Percentiles rank a stretch among this genome's conserved stretches.
These are phyloP conservation scores for Citrullus amarus DNA, from an alignment of 306 rosid species.

Conservation along the genomic window DNA sequence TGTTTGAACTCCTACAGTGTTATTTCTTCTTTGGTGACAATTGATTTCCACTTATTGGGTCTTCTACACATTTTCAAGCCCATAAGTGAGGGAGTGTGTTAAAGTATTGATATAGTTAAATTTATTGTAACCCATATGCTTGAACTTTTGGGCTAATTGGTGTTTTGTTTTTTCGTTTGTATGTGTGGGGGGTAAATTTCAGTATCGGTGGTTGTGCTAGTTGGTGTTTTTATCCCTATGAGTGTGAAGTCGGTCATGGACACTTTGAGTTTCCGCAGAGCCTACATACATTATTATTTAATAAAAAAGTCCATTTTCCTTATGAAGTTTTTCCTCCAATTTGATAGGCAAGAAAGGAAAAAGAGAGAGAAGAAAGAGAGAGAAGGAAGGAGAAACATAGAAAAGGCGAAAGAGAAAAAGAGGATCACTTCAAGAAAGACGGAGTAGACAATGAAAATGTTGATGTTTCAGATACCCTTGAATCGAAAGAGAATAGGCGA, in stretches of 20 bases:
- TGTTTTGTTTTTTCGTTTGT: no score
- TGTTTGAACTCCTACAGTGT: no score
- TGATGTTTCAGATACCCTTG: constrained; percentile 39
- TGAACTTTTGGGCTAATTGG: no score
- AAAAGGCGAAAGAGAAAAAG: constrained; percentile 55
- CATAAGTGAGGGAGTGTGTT: no score
- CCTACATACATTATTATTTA: background rate
- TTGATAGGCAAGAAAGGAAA: constrained; percentile 66
- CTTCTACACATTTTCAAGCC: no score
- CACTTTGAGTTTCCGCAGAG: background rate
- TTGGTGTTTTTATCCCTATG: background rate
- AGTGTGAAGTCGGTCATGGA: background rate
- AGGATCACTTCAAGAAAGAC: constrained; percentile 49
- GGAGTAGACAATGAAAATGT: constrained; percentile 38
- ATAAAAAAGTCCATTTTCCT: background rate
- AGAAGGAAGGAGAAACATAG: constrained; percentile 56
- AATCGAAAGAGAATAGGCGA: constrained; percentile 45
- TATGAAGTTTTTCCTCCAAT: constrained; percentile 5
- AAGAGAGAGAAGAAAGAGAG: constrained; percentile 73
- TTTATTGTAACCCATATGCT: no score
- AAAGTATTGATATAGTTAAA: no score
- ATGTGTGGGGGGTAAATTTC: background rate
- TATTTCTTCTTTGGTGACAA: no score
- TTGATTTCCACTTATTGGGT: no score
- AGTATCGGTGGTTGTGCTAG: background rate